Evolutionary conservation across 305 asterid genomes (phyloP).

Genomic region (Solanum hybrid): DNA sequence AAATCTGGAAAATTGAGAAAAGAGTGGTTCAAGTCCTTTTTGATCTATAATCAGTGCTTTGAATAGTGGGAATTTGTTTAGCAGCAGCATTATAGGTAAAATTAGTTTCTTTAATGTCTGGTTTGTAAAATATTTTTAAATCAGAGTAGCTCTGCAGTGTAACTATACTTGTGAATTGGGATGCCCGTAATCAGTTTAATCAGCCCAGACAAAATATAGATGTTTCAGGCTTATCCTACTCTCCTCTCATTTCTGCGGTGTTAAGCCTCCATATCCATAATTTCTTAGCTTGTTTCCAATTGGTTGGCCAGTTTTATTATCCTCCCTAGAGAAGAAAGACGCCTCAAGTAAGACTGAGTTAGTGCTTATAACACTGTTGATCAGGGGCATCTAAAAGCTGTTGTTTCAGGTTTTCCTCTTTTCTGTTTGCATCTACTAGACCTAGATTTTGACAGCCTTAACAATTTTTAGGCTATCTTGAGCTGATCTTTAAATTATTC

Average conservation of each 20-base stretch:
- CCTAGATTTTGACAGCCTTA: neutral
- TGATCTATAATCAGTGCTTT: neutral
- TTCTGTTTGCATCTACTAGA: neutral
- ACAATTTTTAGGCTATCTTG: neutral
- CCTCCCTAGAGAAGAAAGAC: neutral
- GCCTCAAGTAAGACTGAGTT: neutral
- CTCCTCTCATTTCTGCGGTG: neutral
- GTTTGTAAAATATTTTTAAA: neutral
- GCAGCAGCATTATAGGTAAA: neutral
- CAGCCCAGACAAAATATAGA: neutral
- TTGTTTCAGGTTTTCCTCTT: neutral
- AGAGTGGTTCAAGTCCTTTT: neutral
- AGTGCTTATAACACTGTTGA: neutral
- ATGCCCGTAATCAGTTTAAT: neutral
- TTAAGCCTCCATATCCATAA: neutral
- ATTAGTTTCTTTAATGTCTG: neutral
- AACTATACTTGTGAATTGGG: neutral
- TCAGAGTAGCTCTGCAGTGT: neutral
- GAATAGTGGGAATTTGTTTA: neutral
- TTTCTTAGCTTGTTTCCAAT: neutral
- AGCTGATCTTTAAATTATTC: neutral
- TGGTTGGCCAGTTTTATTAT: neutral
- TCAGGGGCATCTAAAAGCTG: neutral
- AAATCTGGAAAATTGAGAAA: neutral
- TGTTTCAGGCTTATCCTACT: neutral